A percentile compares a stretch with the other conserved stretches of the same genome.
phyloP scores from a whole-genome alignment of 495 filamentous ascomycete species.

The Penicillium cinerascens region DNA sequence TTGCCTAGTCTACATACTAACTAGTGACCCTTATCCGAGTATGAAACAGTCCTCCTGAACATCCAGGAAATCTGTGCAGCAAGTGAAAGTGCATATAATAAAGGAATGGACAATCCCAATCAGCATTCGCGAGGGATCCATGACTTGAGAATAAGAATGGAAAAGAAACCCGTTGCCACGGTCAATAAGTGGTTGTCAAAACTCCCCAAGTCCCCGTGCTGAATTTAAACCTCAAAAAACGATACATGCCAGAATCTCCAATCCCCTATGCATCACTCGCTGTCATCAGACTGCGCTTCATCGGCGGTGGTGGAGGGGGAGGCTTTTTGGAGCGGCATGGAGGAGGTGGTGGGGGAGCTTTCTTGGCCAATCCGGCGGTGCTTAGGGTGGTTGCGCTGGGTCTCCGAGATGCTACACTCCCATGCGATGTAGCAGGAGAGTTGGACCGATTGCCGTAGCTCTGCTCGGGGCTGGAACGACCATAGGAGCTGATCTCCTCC shows the following conservation, averaged over 20 bases:
- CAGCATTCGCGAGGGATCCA: not conserved
- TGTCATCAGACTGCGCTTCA: conserved; percentile 43
- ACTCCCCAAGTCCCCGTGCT: conserved; percentile 16
- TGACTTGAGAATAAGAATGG: not conserved
- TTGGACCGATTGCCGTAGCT: conserved; percentile 49
- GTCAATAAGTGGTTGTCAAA: not conserved
- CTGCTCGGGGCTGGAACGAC: conserved; percentile 58
- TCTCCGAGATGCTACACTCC: conserved; percentile 55
- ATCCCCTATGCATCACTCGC: conserved; percentile 23
- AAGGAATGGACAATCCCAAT: conserved; percentile 2
- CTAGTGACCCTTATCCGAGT: not conserved
- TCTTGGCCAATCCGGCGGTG: conserved; percentile 49
- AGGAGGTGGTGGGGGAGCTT: conserved; percentile 76
- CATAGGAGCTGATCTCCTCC: conserved; percentile 51
- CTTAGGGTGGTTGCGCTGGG: conserved; percentile 50
- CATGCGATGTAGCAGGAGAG: conserved; percentile 62
- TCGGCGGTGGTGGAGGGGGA: conserved; percentile 57
- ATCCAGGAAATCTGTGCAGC: not conserved
- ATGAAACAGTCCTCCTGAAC: not conserved
- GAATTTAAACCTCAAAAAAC: not conserved
- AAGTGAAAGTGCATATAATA: not conserved
- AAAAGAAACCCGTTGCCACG: not conserved
- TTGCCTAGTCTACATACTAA: not conserved
- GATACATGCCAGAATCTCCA: not conserved
- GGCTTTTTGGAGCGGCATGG: conserved; percentile 77